phyloP scores from a whole-genome alignment of 768 basidiomycete species.

The Serpula lacrymans region DNA sequence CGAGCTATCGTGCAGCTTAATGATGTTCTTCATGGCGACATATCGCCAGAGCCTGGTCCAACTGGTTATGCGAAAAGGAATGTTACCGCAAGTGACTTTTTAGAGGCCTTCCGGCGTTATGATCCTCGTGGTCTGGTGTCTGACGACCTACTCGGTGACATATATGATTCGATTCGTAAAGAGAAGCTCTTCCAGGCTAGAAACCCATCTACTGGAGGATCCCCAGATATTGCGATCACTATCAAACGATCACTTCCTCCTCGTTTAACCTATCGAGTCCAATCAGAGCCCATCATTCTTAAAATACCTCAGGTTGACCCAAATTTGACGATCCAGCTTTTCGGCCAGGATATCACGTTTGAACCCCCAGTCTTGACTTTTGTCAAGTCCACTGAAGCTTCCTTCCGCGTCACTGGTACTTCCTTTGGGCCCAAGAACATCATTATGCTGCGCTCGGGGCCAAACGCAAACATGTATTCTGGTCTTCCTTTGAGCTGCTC shows the following conservation, averaged over 20 bases:
- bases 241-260: constrained; percentile 74
- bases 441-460: constrained; percentile 79
- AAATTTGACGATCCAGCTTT: constrained; percentile 76
- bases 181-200: constrained; percentile 75
- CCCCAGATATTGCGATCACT: constrained; percentile 54
- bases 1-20: constrained; percentile 85
- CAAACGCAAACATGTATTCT: constrained; percentile 78
- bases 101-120: constrained; percentile 75
- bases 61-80: constrained; percentile 53
- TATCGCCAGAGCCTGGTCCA: constrained; percentile 57
- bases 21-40: constrained; percentile 77
- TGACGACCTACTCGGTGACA: constrained; percentile 71
- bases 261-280: constrained; percentile 80
- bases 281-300: constrained; percentile 85
- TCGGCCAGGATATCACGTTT: constrained; percentile 84
- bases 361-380: constrained; percentile 86
- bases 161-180: constrained; percentile 73
- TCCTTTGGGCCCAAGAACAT: constrained; percentile 80
- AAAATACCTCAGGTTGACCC: constrained; percentile 84
- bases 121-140: constrained; percentile 70
- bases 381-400: constrained; percentile 70
- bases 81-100: constrained; percentile 74
- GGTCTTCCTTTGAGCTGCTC: constrained; percentile 77
- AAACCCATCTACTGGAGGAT: constrained; percentile 34
- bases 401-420: constrained; percentile 88